Evolutionary conservation across 2,329 filamentous ascomycete genomes (phyloP), one percentile per base, ranked within the genome.

Genomic region (Geosmithia morbida): DNA sequence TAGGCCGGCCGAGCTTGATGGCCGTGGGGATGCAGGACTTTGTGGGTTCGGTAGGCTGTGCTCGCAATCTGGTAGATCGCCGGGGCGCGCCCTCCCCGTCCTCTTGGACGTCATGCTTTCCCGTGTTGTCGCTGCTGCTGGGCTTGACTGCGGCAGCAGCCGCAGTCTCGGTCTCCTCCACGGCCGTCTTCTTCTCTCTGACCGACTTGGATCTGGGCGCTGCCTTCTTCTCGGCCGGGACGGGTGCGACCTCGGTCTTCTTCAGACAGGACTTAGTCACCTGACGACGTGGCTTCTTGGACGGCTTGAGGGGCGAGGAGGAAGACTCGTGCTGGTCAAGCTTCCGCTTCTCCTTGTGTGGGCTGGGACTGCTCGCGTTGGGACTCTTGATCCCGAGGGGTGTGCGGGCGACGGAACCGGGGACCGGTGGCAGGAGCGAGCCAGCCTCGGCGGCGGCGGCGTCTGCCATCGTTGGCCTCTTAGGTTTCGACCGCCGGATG

Each of bases 11-110:
- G 44, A 61, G 52, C 50, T 59, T 63, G 52, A 63, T 61, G 2
- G 63, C 51, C 7, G 59, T 62, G 4, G 63, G 61, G 14, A 63
- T 61, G 1, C 61, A 60, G 1, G 62, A 63, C 49, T 58, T 64
- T 30, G 56, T 43, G 19, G 30, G 10, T 26, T 49, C 10, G 48
- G 53, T 39, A 56, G 55, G 13, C 50, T 51, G 18, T 19, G 37
- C 18, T 17, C 57, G 59, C 14, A 66, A 52, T n/a, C 63, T 60
- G 4, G 57, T 59, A 3, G 63, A 66, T 41, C 63, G 59, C 43
- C 63, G 55, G 10, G 45, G 33, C 11, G 57, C 51, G 14, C 43
- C 49, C 26, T 48, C 49, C 14, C 47, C 48, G n/a, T 45, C 45
- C 7, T 55, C 56, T 8, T 46, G 48, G 3, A 54, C 50, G 10